These are phyloP conservation scores for Chenopodium berlandieri DNA, from an alignment of 148 eudicot species.

Conservation along the genomic window DNA sequence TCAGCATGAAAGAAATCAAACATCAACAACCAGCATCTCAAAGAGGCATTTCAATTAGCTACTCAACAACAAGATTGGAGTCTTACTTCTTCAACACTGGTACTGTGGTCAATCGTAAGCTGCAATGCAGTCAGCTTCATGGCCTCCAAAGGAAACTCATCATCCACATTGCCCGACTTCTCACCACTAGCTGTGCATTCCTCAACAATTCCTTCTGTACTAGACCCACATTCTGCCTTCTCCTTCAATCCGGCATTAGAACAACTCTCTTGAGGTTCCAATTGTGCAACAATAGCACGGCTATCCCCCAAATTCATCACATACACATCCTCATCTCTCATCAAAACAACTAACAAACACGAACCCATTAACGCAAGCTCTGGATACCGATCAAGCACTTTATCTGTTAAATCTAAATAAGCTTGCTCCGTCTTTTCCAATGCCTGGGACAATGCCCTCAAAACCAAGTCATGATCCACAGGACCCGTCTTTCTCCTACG, in stretches of 20 bases:
- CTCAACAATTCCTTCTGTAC: slow-evolving; percentile 68
- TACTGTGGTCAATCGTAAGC: slow-evolving; percentile 95
- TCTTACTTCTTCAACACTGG: slow-evolving; percentile 90
- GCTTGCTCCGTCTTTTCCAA: slow-evolving; percentile 77
- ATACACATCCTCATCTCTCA: slow-evolving; percentile 99
- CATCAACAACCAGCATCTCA: slow-evolving; percentile 17
- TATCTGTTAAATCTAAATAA: slow-evolving; percentile 90
- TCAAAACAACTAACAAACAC: slow-evolving; percentile 90
- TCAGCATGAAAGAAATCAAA: neutral
- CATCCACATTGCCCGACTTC: slow-evolving; percentile 34
- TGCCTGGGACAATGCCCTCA: slow-evolving; percentile 81
- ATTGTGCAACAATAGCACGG: slow-evolving; percentile 93
- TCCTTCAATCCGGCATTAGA: slow-evolving; percentile 30
- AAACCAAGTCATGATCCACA: slow-evolving; percentile 74
- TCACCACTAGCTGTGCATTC: slow-evolving; percentile 42
- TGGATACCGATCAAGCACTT: slow-evolving; percentile 87
- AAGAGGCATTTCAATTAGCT: slow-evolving; percentile 9
- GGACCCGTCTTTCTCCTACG: slow-evolving; percentile 66
- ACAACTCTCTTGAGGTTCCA: slow-evolving; percentile 43
- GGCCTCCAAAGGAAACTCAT: slow-evolving; percentile 42
- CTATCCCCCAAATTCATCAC: slow-evolving; percentile 99
- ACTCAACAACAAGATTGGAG: slow-evolving; percentile 8
- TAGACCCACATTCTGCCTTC: slow-evolving; percentile 36
- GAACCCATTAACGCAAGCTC: slow-evolving; percentile 99
- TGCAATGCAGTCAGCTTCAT: slow-evolving; percentile 77